These are phyloP conservation scores for Emmonsia crescens DNA, from an alignment of 2,329 filamentous ascomycete species.

Conservation along the genomic window DNA sequence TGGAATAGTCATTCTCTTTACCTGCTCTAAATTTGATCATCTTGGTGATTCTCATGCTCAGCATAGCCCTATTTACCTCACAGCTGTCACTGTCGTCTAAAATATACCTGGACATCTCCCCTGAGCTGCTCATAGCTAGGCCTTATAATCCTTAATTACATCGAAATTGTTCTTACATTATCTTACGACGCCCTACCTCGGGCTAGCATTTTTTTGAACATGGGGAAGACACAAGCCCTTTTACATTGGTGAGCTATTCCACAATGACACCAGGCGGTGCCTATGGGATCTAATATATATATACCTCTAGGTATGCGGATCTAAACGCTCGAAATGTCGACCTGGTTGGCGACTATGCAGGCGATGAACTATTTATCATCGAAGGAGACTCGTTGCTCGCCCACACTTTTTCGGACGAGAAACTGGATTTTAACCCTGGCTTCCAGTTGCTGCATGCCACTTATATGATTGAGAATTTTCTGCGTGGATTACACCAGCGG, in stretches of 20 bases:
- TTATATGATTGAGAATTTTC: slow-evolving; percentile 56
- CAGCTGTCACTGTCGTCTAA: too few relatives aligned
- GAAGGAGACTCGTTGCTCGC: slow-evolving; percentile 63
- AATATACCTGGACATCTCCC: neutral
- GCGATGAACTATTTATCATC: slow-evolving; percentile 60
- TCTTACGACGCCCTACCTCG: neutral
- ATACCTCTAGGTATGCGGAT: slow-evolving; percentile 29
- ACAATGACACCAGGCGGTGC: neutral
- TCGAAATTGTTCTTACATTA: neutral
- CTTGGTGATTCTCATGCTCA: neutral
- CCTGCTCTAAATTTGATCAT: neutral
- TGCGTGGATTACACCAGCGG: slow-evolving; percentile 48
- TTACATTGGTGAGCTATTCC: neutral
- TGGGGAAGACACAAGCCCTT: neutral
- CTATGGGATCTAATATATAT: neutral
- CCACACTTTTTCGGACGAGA: slow-evolving; percentile 50
- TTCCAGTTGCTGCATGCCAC: slow-evolving; percentile 63
- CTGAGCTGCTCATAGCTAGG: neutral
- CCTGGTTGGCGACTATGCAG: slow-evolving; percentile 64
- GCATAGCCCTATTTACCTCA: neutral
- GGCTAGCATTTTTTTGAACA: neutral
- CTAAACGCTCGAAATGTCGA: slow-evolving; percentile 44
- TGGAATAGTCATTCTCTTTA: neutral
- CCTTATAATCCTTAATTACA: neutral
- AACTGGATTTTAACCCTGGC: slow-evolving; percentile 52